Percentiles rank a stretch among this genome's conserved stretches.
phyloP scores from a whole-genome alignment of 139 green algal species.

The Dunaliella sp. region DNA sequence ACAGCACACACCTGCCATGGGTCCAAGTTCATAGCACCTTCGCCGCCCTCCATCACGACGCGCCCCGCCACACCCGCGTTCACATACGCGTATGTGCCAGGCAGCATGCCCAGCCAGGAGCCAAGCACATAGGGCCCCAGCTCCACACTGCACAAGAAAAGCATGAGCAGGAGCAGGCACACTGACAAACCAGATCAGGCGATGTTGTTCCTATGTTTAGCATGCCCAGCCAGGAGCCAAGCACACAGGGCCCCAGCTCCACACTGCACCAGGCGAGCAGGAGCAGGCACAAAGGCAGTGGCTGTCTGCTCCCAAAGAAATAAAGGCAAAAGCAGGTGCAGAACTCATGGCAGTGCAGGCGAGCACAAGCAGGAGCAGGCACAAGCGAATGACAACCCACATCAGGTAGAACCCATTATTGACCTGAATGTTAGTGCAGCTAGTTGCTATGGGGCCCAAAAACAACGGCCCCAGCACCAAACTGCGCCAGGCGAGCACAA shows the following conservation, averaged over 20 bases:
- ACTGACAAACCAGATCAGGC: no score
- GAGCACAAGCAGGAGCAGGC: no score
- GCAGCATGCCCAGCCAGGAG: slow-evolving; percentile 90
- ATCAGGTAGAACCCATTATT: no score
- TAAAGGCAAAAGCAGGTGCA: no score
- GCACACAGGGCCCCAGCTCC: slow-evolving; percentile 74
- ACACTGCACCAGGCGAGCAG: no score
- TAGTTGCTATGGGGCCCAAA: not conserved
- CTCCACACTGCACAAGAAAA: slow-evolving; percentile 71
- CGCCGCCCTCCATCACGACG: slow-evolving; percentile 50
- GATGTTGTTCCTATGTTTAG: slow-evolving; percentile 38
- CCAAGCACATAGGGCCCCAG: slow-evolving; percentile 76
- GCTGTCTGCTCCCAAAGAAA: no score
- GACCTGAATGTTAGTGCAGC: no score
- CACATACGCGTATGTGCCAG: slow-evolving; percentile 89
- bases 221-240: slow-evolving; percentile 86
- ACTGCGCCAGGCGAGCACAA: not conserved
- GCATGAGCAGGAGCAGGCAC: not conserved
- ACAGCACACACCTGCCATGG: slow-evolving; percentile 36
- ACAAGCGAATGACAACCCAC: no score
- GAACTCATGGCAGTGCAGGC: no score
- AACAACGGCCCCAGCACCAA: not conserved
- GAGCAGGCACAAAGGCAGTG: not conserved
- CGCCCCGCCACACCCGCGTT: slow-evolving; percentile 58
- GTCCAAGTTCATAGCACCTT: slow-evolving; percentile 39